Percentiles rank a stretch among this genome's conserved stretches.
Conservation (phyloP, 345 rosid species). For the Rhizophora apiculata region DNA sequence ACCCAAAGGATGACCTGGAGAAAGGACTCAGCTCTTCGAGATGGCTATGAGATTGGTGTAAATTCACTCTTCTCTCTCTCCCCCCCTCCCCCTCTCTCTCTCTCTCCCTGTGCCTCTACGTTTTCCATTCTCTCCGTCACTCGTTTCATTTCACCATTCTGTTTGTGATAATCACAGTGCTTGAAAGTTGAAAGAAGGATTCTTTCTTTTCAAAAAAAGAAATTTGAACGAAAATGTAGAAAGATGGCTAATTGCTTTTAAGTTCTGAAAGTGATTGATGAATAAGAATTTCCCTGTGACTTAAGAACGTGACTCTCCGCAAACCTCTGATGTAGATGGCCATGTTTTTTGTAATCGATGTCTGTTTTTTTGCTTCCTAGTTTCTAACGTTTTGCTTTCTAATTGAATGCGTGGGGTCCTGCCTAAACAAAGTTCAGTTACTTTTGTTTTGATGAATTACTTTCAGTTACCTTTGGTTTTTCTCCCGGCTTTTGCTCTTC, state of each 20-base stretch:
- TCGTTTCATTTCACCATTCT: no score
- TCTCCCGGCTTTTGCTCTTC: no score
- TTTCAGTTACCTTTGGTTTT: no score
- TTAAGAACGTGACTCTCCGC: background rate
- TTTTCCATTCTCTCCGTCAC: background rate
- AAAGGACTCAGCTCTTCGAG: conserved; percentile 23
- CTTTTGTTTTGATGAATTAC: no score
- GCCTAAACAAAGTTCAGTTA: no score
- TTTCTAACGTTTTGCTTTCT: no score
- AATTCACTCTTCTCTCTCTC: background rate
- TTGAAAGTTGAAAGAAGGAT: no score
- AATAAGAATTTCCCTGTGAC: background rate
- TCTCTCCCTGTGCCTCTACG: no score
- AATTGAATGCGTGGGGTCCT: no score
- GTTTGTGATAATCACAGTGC: no score
- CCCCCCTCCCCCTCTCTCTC: no score
- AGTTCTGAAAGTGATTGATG: conserved; percentile 1
- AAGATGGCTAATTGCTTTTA: background rate
- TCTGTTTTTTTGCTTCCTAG: background rate
- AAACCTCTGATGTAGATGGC: background rate
- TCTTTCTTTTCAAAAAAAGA: background rate
- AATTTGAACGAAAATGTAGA: background rate
- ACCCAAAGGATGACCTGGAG: conserved; percentile 26
- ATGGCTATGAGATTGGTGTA: conserved; percentile 26
- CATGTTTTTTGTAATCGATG: background rate